Percentiles rank a stretch among this genome's conserved stretches.
These are phyloP conservation scores for Apiospora marii DNA, from an alignment of 2,329 filamentous ascomycete genomes.

Conservation along the genomic window DNA sequence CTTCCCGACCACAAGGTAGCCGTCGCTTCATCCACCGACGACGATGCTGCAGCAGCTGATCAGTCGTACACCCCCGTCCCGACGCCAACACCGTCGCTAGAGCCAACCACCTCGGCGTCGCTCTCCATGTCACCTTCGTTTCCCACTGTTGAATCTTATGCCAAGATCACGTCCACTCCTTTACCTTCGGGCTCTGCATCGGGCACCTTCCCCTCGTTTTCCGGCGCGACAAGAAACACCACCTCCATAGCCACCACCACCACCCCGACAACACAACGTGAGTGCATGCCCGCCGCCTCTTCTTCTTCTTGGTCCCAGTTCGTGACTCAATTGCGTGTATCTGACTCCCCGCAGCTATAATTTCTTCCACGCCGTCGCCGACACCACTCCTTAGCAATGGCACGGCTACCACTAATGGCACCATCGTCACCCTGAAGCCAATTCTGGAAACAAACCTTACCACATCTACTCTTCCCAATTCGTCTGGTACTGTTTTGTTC, in stretches of 20 bases:
- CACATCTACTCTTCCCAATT: conserved; percentile 27
- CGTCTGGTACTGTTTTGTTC: conserved; percentile 30
- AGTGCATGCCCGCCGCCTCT: conserved; percentile 6
- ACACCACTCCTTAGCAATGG: background rate
- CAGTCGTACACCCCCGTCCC: conserved; percentile 12
- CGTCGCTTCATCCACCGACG: conserved; percentile 23
- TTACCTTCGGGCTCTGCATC: conserved; percentile 22
- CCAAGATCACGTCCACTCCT: conserved; percentile 28
- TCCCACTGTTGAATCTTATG: conserved; percentile 30
- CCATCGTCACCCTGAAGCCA: conserved; percentile 25
- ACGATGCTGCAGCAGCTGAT: conserved; percentile 26
- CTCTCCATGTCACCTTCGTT: conserved; percentile 29
- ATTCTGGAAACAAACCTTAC: conserved; percentile 27
- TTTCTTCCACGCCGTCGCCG: background rate
- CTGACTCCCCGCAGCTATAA: conserved; percentile 5
- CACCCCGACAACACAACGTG: conserved; percentile 20
- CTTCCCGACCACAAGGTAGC: conserved; percentile 12
- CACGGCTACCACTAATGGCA: conserved; percentile 3
- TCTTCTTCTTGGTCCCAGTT: background rate
- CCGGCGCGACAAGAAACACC: conserved; percentile 24
- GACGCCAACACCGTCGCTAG: conserved; percentile 28
- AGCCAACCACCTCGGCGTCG: conserved; percentile 25
- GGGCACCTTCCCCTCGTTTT: conserved; percentile 26
- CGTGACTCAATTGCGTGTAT: background rate
- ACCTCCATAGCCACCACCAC: background rate